Evolutionary conservation across 2,329 filamentous ascomycete species (phyloP).

Genomic region (Rutstroemia sydowiana): DNA sequence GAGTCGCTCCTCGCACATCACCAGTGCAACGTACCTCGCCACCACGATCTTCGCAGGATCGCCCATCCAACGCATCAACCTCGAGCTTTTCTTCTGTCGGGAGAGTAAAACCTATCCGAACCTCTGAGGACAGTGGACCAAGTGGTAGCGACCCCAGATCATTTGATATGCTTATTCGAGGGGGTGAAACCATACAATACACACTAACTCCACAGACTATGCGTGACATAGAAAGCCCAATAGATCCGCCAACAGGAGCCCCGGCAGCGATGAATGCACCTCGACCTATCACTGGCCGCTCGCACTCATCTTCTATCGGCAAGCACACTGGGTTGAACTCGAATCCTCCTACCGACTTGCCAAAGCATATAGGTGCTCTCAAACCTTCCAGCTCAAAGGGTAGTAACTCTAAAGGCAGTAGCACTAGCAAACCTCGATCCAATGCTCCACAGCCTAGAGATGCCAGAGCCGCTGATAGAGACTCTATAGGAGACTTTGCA

Average conservation of each 20-base stretch:
- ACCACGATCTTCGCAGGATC: constrained; percentile 12
- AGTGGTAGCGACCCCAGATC: constrained; percentile 56
- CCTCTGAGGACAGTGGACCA: constrained; percentile 49
- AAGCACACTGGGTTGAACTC: constrained; percentile 21
- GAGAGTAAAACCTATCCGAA: constrained; percentile 46
- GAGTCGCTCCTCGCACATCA: neutral
- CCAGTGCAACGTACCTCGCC: constrained; percentile 13
- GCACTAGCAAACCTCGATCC: constrained; percentile 18
- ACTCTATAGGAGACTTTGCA: constrained; percentile 75
- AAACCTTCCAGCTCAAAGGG: no score
- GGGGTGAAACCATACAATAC: constrained; percentile 75
- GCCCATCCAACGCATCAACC: constrained; percentile 37
- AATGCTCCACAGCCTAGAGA: constrained; percentile 52
- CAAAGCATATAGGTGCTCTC: no score
- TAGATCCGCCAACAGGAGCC: constrained; percentile 14
- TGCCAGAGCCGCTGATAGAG: constrained; percentile 58
- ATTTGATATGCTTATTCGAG: constrained; percentile 74
- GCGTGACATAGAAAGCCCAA: constrained; percentile 64
- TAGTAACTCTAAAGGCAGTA: neutral
- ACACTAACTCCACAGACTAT: constrained; percentile 75
- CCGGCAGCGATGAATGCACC: constrained; percentile 15
- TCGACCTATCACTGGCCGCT: constrained; percentile 20
- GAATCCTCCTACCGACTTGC: constrained; percentile 13
- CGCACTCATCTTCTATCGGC: constrained; percentile 23
- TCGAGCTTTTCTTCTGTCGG: constrained; percentile 41